Percentiles rank a stretch among this genome's conserved stretches.
phyloP scores from a whole-genome alignment of 495 filamentous ascomycete species.

The Letharia lupina region DNA sequence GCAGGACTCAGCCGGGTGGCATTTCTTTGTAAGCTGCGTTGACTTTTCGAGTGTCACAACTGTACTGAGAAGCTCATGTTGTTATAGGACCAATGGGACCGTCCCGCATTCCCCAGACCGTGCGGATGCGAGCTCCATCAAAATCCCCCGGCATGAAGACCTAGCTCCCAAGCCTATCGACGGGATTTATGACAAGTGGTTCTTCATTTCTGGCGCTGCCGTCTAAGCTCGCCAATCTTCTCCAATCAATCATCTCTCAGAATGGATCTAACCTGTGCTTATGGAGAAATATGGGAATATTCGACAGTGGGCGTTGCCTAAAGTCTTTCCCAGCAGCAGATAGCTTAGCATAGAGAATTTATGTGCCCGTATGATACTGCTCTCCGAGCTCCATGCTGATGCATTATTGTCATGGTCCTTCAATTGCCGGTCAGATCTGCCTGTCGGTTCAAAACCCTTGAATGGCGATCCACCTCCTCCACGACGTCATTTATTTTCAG shows the following conservation, averaged over 20 bases:
- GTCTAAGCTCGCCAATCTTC: slow-evolving; percentile 44
- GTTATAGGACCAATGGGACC: slow-evolving; percentile 63
- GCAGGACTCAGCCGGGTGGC: slow-evolving; percentile 67
- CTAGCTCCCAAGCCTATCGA: slow-evolving; percentile 82
- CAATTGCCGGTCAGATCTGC: slow-evolving; percentile 58
- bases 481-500: slow-evolving; percentile 79
- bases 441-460: slow-evolving; percentile 66
- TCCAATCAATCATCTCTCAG: background rate
- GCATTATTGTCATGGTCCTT: background rate
- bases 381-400: slow-evolving; percentile 1
- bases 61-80: slow-evolving; percentile 29
- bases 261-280: background rate
- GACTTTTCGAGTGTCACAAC: background rate
- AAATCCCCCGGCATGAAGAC: slow-evolving; percentile 49
- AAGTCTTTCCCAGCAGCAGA: slow-evolving; percentile 4
- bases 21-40: slow-evolving; percentile 65
- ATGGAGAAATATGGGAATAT: background rate
- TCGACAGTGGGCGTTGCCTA: background rate
- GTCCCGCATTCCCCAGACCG: slow-evolving; percentile 61
- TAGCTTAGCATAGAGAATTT: slow-evolving; percentile 9
- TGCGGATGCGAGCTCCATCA: slow-evolving; percentile 40
- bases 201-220: slow-evolving; percentile 99
- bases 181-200: slow-evolving; percentile 99
- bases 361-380: background rate
- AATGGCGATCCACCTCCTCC: slow-evolving; percentile 86